Conservation (phyloP, 1,139 yeast genomes). For the Kodamaea fungicola region DNA sequence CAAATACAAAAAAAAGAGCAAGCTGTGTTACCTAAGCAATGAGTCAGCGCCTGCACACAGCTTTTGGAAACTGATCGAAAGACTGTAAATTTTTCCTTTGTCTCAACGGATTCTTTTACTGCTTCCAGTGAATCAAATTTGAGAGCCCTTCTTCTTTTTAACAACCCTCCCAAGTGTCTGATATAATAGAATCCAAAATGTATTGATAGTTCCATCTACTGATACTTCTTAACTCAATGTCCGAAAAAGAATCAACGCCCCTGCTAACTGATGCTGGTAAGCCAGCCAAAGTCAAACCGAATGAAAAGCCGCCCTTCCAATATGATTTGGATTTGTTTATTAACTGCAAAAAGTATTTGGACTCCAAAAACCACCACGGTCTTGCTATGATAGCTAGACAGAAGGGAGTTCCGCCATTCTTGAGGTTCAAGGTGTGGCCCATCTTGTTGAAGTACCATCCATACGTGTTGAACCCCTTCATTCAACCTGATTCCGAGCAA, state of each 20-base stretch:
- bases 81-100: background rate
- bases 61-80: background rate
- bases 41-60: background rate
- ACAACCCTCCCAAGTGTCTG: too few relatives aligned
- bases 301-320: conserved; percentile 34
- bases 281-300: conserved; percentile 1
- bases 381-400: conserved; percentile 80
- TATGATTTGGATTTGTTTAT: conserved; percentile 40
- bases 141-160: too few relatives aligned
- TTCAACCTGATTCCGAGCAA: conserved; percentile 49
- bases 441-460: conserved; percentile 78
- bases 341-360: conserved; percentile 40
- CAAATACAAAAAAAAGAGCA: too few relatives aligned
- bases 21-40: background rate
- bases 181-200: too few relatives aligned
- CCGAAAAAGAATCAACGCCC: background rate
- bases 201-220: too few relatives aligned
- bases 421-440: conserved; percentile 84
- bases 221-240: background rate
- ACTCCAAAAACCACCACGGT: conserved; percentile 56
- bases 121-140: too few relatives aligned
- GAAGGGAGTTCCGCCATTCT: conserved; percentile 79
- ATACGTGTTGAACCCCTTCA: conserved; percentile 71
- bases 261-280: background rate
- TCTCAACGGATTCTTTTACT: too few relatives aligned